Conservation (phyloP, 2,329 filamentous ascomycete species). For the Aspergillus sp. region DNA sequence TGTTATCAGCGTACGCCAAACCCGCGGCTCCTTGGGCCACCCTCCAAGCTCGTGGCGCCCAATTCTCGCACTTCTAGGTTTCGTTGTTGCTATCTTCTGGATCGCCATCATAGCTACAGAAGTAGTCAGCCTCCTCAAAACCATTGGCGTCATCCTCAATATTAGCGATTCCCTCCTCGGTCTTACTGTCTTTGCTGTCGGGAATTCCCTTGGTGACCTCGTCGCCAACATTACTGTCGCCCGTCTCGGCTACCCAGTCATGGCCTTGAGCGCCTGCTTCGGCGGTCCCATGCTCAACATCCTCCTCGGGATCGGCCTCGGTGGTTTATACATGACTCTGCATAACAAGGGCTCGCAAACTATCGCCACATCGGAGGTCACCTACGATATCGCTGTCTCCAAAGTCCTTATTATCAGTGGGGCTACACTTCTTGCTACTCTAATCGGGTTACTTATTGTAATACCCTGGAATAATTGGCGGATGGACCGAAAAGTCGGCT, state of each 20-base stretch:
- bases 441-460: conserved; percentile 73
- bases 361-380: conserved; percentile 36
- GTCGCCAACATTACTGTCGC: conserved; percentile 95
- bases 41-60: conserved; percentile 70
- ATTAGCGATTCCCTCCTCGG: conserved; percentile 95
- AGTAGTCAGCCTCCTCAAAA: conserved; percentile 92
- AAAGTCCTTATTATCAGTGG: conserved; percentile 83
- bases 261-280: conserved; percentile 93
- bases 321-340: conserved; percentile 84
- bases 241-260: conserved; percentile 88
- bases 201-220: conserved; percentile 90
- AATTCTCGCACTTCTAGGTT: conserved; percentile 82
- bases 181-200: conserved; percentile 92
- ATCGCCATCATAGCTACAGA: conserved; percentile 94
- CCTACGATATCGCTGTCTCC: conserved; percentile 81
- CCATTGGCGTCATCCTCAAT: conserved; percentile 83
- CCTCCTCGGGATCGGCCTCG: conserved; percentile 87
- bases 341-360: conserved; percentile 37
- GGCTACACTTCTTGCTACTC: conserved; percentile 76
- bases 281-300: conserved; percentile 99
- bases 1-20: conserved; percentile 60
- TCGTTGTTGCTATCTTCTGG: conserved; percentile 90
- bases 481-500: conserved; percentile 79
- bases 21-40: conserved; percentile 47
- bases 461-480: conserved; percentile 86